Evolutionary conservation across 257 asterid genomes (phyloP), one percentile per base, ranked within the genome.

Genomic region (Haberlea rhodopensis): DNA sequence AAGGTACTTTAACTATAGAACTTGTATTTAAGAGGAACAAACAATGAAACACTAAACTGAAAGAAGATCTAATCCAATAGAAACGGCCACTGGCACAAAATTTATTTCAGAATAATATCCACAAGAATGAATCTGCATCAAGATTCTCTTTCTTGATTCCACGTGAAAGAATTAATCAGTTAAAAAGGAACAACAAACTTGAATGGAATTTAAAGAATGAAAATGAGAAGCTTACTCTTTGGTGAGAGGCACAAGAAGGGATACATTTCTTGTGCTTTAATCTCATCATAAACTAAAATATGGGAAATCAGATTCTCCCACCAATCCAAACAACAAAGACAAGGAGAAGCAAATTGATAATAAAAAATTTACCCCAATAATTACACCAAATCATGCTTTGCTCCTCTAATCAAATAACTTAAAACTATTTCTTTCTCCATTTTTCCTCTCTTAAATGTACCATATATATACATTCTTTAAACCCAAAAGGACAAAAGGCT

Each of bases 221-320:
- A 62, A 43, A 37, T n/a, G 29, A 67, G 59, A 26, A 69, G 73
- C 83, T 81, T 84, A 89, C 95, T 79, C 79, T 78, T 58, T 70
- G 84, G 60, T 78, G 79, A 74, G 87, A 86, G 51, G 95, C 84
- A 80, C 94, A 89, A 75, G 90, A 89, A 70, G 84, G 94, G 18
- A 83, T 83, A 78, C 76, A 89, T 72, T 80, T 85, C 63, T 86
- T 80, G 66, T 76, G 78, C 83, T 87, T 84, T 72, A 86, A 82
- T 82, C 84, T 83, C 94, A 89, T 83, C 76, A 76, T 76, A 73
- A 71, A 71, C 60, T 66, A 67, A 62, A 71, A 63, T 45, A 66
- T 45, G 68, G 61, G 67, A 79, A 57, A 64, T 76, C 69, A 75
- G 58, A 71, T 71, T 53, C 76, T 53, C 72, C 52, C 63, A 62